phyloP scores from a whole-genome alignment of 164 flowering plant species.

The Kingdonia uniflora region DNA sequence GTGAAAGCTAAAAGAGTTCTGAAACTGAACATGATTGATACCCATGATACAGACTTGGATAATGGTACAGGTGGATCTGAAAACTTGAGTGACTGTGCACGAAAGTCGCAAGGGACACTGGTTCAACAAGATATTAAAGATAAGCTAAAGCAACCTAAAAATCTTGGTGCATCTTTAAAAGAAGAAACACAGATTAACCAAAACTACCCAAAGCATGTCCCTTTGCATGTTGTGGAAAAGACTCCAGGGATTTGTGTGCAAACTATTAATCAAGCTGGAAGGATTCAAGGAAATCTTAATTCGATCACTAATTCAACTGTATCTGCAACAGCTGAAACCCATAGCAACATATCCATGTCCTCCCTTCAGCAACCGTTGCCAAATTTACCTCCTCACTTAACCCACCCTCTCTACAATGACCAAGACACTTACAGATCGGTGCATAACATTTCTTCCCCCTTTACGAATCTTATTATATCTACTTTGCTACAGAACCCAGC shows the following conservation, averaged over 20 bases:
- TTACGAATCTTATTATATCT: conserved; percentile 55
- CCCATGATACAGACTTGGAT: conserved; percentile 20
- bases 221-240: conserved; percentile 57
- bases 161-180: conserved; percentile 12
- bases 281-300: conserved; percentile 20
- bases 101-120: too few species aligned
- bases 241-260: conserved; percentile 24
- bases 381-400: conserved; percentile 35
- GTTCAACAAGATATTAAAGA: conserved; percentile 13
- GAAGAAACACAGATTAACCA: conserved; percentile 33
- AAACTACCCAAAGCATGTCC: conserved; percentile 56
- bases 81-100: too few species aligned
- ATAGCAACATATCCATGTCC: conserved; percentile 27
- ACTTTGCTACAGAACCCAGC: conserved; percentile 73
- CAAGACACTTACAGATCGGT: conserved; percentile 43
- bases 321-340: conserved; percentile 33
- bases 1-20: conserved; percentile 17
- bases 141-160: conserved; percentile 16
- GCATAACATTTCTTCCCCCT: conserved; percentile 45
- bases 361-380: conserved; percentile 37
- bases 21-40: conserved; percentile 17
- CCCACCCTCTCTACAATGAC: conserved; percentile 19
- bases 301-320: conserved; percentile 23
- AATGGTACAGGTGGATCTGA: conserved; percentile 16
- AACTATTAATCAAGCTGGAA: conserved; percentile 28